Evolutionary conservation across 1,284 basidiomycete species (phyloP), one percentile per base, ranked within the genome.

Genomic region (Melampsora occidentalis): DNA sequence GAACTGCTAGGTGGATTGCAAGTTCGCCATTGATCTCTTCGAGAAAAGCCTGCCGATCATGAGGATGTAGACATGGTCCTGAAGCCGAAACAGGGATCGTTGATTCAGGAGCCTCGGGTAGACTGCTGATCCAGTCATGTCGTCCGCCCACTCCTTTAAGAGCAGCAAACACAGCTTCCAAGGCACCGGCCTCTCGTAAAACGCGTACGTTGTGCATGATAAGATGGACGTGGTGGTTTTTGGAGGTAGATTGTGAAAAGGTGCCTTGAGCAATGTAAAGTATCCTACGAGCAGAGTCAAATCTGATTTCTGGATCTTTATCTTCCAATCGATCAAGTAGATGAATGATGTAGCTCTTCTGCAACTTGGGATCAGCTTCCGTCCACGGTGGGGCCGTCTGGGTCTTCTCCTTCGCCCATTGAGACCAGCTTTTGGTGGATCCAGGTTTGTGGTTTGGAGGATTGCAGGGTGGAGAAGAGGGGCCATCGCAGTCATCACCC

Each of bases 191-290:
- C 20, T 77, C 75, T 22, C 69, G 33, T 57, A 77, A 51, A 46
- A 92, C 86, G 81, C 91, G 92, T 81, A 92, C 92, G 82, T 98
- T 98, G 83, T 96, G 91, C 78, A 93, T 91, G 80, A 99, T 92
- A 91, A 94, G 96, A 79, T 95, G 92, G 62, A 99, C 84, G 83
- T 99, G 97, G 82, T 97, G 90, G 80, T 97, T 93, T 0, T 93
- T 91, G 42, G 92, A 93, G 5, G 88, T 88, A 0, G 94, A 94
- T 83, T 97, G 94, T 2, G 89, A 91, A 82, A 97, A 99, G 12
- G 90, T 90, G 64, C 93, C 94, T 89, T 97, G 94, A 42, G 97
- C 84, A 59, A 97, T 87, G 83, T 97, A 97, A 81, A 94, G 89
- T 46, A 97, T 84, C 33, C 91, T 86, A 25, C 91, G 89, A n/a